These are phyloP conservation scores for Glutinoglossum americanum DNA, from an alignment of 495 filamentous ascomycete genomes.

Conservation along the genomic window DNA sequence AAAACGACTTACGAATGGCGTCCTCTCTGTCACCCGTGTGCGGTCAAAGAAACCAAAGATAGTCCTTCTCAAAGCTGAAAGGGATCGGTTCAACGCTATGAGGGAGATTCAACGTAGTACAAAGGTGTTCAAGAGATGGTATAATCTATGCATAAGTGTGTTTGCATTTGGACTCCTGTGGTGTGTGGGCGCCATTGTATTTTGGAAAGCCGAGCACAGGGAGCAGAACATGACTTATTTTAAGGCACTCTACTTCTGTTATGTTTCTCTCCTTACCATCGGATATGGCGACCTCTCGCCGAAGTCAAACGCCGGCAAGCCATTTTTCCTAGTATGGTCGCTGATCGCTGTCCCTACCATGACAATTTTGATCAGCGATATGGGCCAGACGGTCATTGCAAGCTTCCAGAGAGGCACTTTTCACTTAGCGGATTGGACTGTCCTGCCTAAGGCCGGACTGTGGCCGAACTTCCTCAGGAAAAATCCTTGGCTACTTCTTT, in stretches of 20 bases:
- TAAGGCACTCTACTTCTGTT: constrained; percentile 23
- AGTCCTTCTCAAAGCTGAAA: constrained; percentile 19
- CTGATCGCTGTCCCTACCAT: constrained; percentile 44
- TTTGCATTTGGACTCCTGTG: constrained; percentile 20
- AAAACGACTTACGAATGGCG: not conserved
- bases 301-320: constrained; percentile 19
- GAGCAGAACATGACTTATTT: constrained; percentile 21
- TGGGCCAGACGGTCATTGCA: constrained; percentile 38
- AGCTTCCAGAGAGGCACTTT: constrained; percentile 33
- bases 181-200: constrained; percentile 22
- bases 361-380: constrained; percentile 41
- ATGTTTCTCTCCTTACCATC: constrained; percentile 21
- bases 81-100: constrained; percentile 23
- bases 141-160: constrained; percentile 14
- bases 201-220: constrained; percentile 18
- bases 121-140: constrained; percentile 19
- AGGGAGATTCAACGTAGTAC: constrained; percentile 19
- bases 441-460: constrained; percentile 30
- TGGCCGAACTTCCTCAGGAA: constrained; percentile 23
- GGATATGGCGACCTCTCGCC: constrained; percentile 23
- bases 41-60: constrained; percentile 12
- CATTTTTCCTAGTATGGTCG: constrained; percentile 23
- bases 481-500: constrained; percentile 21
- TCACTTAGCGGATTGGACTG: constrained; percentile 31
- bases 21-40: not conserved